Evolutionary conservation across 192 early-diverging fungal species (phyloP).

Genomic region (Funneliformis geosporum): DNA sequence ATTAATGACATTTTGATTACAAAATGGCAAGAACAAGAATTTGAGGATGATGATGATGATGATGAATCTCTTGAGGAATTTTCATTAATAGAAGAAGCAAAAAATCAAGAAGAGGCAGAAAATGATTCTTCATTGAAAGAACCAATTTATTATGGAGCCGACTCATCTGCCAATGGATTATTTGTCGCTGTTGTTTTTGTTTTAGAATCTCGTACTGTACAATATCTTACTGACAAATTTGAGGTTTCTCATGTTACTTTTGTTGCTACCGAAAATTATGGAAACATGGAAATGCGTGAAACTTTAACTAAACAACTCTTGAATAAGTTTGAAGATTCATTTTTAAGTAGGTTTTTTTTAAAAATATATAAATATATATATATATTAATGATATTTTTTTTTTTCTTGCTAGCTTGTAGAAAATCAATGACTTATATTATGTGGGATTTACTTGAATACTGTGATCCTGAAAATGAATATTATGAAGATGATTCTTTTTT

Average conservation of each 20-base stretch:
- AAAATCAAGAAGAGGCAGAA: background rate
- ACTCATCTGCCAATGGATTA: background rate
- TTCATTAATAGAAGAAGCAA: background rate
- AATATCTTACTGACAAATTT: constrained; percentile 15
- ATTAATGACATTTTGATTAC: constrained; percentile 8
- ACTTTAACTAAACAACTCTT: background rate
- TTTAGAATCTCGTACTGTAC: background rate
- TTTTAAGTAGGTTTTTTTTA: background rate
- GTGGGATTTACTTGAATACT: constrained; percentile 19
- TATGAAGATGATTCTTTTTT: background rate
- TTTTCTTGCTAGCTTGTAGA: background rate
- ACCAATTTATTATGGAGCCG: constrained; percentile 10
- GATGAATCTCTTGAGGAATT: background rate
- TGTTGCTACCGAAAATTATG: background rate
- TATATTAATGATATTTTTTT: too few species aligned
- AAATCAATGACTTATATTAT: constrained; percentile 4
- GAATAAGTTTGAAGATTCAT: background rate
- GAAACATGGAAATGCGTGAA: background rate
- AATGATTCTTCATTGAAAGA: background rate
- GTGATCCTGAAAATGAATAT: constrained; percentile 22
- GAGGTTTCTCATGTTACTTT: constrained; percentile 17
- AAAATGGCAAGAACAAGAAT: constrained; percentile 13
- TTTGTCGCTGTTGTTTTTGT: constrained; percentile 4
- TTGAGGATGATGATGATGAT: constrained; percentile 5
- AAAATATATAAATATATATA: background rate